A percentile compares a stretch with the other conserved stretches of the same genome.
Evolutionary conservation across 2,329 filamentous ascomycete genomes (phyloP).

Genomic region (Bipolaris oryzae): DNA sequence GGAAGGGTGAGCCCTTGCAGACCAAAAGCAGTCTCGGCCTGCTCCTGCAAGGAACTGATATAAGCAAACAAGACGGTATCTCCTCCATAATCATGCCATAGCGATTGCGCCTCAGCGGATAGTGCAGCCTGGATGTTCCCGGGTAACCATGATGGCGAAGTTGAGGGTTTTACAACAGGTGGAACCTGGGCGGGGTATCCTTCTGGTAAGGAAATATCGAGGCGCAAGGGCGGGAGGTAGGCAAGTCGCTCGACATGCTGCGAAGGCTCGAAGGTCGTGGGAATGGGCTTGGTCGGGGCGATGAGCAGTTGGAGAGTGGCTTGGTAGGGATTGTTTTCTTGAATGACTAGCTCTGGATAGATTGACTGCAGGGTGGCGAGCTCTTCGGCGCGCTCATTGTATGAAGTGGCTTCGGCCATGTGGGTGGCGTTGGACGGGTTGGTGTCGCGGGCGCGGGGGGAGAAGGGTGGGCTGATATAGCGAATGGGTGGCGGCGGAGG

Average conservation of each 20-base stretch:
- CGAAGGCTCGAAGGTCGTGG: conserved; percentile 33
- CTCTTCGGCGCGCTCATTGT: conserved; percentile 66
- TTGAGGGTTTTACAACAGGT: conserved; percentile 57
- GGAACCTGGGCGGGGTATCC: conserved; percentile 62
- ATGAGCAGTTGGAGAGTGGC: conserved; percentile 63
- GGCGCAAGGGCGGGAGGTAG: conserved; percentile 62
- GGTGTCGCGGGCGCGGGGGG: background rate
- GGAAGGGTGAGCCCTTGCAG: conserved; percentile 57
- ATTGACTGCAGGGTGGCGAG: conserved; percentile 65
- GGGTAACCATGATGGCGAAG: conserved; percentile 61
- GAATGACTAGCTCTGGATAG: conserved; percentile 63
- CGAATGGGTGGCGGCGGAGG: conserved; percentile 25
- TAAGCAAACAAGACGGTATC: conserved; percentile 64
- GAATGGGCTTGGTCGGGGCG: conserved; percentile 59
- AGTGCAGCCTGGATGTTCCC: conserved; percentile 52
- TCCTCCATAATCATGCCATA: conserved; percentile 67
- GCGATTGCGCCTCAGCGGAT: conserved; percentile 52
- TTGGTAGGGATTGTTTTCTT: conserved; percentile 50
- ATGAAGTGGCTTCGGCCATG: conserved; percentile 37
- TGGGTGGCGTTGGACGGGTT: background rate
- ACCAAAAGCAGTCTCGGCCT: conserved; percentile 62
- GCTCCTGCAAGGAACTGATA: conserved; percentile 65
- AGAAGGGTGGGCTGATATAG: conserved; percentile 19
- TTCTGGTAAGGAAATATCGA: conserved; percentile 60
- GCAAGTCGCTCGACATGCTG: conserved; percentile 55